A percentile compares a stretch with the other conserved stretches of the same genome.
These are phyloP conservation scores for Apiospora pterosperma DNA, from an alignment of 2,329 filamentous ascomycete genomes.

Conservation along the genomic window DNA sequence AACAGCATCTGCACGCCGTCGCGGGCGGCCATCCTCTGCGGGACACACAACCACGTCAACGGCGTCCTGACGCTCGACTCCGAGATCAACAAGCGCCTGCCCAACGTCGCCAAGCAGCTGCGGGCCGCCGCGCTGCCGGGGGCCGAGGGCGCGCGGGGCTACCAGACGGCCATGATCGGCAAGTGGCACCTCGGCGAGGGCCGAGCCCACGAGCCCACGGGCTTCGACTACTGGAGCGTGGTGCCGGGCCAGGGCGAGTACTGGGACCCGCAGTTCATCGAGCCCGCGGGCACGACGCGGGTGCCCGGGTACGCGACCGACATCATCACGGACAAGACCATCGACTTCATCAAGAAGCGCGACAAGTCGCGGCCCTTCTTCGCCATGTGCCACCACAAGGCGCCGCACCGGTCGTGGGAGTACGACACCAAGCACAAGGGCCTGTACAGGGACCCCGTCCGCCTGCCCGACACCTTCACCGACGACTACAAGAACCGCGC, in stretches of 20 bases:
- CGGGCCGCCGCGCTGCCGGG: slow-evolving; percentile 18
- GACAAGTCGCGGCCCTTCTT: slow-evolving; percentile 43
- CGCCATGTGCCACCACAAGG: slow-evolving; percentile 55
- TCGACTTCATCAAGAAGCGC: slow-evolving; percentile 35
- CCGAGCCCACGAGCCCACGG: slow-evolving; percentile 39
- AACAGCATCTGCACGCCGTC: slow-evolving; percentile 52
- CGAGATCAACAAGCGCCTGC: slow-evolving; percentile 46
- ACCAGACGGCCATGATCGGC: slow-evolving; percentile 49
- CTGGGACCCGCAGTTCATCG: slow-evolving; percentile 48
- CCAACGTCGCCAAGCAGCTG: slow-evolving; percentile 50
- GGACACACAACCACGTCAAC: slow-evolving; percentile 52
- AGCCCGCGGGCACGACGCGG: slow-evolving; percentile 25
- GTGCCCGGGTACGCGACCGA: slow-evolving; percentile 46
- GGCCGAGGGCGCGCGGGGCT: slow-evolving; percentile 28
- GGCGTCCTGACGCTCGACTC: slow-evolving; percentile 45
- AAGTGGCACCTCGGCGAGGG: slow-evolving; percentile 54
- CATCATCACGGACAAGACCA: slow-evolving; percentile 47
- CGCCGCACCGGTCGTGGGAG: slow-evolving; percentile 51
- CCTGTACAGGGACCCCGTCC: slow-evolving; percentile 43
- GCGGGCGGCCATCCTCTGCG: slow-evolving; percentile 45
- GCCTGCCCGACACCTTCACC: slow-evolving; percentile 46
- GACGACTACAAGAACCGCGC: slow-evolving; percentile 54
- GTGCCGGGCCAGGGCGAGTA: slow-evolving; percentile 50
- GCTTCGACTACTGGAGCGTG: slow-evolving; percentile 50
- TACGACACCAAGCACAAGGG: slow-evolving; percentile 44